These are phyloP conservation scores for Penicillium decumbens DNA, from an alignment of 2,329 filamentous ascomycete genomes.

Conservation along the genomic window DNA sequence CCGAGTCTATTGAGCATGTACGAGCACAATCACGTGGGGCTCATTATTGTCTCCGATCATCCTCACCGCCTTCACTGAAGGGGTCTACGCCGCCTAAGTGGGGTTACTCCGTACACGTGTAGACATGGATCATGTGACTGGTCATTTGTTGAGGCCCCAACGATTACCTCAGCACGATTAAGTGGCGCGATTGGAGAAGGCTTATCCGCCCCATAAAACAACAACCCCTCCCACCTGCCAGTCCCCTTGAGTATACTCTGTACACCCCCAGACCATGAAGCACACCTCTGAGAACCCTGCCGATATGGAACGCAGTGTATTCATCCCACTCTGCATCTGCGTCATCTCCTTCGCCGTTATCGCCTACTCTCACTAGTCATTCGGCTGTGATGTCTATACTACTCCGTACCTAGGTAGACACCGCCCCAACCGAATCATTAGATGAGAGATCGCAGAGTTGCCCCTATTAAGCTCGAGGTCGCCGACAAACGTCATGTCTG, in stretches of 20 bases:
- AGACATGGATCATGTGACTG: background rate
- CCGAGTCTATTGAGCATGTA: too few relatives aligned
- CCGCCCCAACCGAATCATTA: background rate
- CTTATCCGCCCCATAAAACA: constrained; percentile 4
- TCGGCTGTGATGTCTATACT: constrained; percentile 2
- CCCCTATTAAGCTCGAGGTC: background rate
- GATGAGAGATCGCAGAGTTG: background rate
- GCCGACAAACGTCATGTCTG: background rate
- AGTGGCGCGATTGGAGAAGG: background rate
- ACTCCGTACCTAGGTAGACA: background rate
- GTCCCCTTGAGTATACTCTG: background rate
- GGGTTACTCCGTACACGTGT: too few relatives aligned
- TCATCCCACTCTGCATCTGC: constrained; percentile 37
- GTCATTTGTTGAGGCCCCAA: constrained; percentile 13
- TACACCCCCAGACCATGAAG: constrained; percentile 11
- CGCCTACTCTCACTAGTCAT: constrained; percentile 31
- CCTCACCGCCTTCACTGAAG: too few relatives aligned
- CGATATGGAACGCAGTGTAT: constrained; percentile 35
- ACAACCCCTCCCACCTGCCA: background rate
- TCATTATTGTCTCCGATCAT: background rate
- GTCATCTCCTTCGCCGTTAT: constrained; percentile 38
- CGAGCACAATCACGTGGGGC: background rate
- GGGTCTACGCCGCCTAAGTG: too few relatives aligned
- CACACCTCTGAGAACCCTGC: constrained; percentile 8
- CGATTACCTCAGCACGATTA: constrained; percentile 7